These are phyloP conservation scores for Cordia subcordata DNA, from an alignment of 257 asterid species.

Conservation along the genomic window DNA sequence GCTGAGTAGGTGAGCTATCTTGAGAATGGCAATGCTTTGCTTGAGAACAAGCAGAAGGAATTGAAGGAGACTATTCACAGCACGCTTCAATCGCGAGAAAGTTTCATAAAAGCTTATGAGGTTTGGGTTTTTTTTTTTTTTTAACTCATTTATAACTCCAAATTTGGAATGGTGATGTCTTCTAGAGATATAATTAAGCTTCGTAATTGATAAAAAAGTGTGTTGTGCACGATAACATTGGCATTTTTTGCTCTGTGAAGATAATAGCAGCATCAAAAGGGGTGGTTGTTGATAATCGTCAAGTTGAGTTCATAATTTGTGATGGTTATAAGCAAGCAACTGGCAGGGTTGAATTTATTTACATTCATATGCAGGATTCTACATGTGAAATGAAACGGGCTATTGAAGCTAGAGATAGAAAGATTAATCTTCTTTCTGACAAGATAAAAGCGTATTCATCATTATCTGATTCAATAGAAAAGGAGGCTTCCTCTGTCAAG, in stretches of 20 bases:
- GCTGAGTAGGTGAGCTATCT: constrained; percentile 28
- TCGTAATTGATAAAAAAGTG: not conserved
- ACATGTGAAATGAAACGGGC: constrained; percentile 33
- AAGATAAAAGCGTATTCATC: constrained; percentile 32
- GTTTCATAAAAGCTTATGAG: constrained; percentile 39
- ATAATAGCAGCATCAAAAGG: too few species aligned
- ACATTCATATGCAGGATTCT: constrained; percentile 24
- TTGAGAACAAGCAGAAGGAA: constrained; percentile 36
- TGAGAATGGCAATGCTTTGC: constrained; percentile 29
- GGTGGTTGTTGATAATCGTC: too few species aligned
- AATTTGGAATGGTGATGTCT: not conserved
- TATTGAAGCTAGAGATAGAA: constrained; percentile 31
- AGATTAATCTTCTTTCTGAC: constrained; percentile 24
- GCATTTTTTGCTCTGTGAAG: too few species aligned
- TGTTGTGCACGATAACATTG: too few species aligned
- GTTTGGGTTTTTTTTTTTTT: constrained; percentile 12
- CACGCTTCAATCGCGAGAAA: constrained; percentile 32
- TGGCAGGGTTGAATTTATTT: not conserved
- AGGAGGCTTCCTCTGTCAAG: constrained; percentile 38
- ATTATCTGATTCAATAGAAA: constrained; percentile 25
- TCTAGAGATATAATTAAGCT: not conserved
- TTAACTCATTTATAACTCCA: not conserved
- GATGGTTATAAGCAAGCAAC: not conserved
- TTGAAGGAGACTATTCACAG: constrained; percentile 28
- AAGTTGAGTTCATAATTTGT: not conserved